These are phyloP conservation scores for Xerophyta viscosa DNA, from an alignment of 106 monocot species.

Conservation along the genomic window DNA sequence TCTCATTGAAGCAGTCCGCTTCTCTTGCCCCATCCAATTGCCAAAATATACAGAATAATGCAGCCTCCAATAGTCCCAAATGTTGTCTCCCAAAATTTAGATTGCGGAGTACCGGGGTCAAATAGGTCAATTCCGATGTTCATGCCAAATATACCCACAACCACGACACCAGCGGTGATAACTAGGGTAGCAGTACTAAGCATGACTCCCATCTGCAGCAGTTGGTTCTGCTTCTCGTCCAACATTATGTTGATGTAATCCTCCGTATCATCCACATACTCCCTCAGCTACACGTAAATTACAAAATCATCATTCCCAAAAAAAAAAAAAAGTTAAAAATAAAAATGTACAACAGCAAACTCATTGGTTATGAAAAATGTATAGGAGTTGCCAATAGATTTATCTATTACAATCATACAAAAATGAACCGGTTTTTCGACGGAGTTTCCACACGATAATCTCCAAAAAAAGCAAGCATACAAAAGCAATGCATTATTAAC, in stretches of 20 bases:
- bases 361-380: too few species aligned
- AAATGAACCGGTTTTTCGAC: too few species aligned
- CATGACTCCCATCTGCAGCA: conserved; percentile 6
- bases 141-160: conserved; percentile 10
- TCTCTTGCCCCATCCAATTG: conserved; percentile 23
- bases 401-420: too few species aligned
- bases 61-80: conserved; percentile 13
- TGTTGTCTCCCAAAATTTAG: conserved; percentile 5
- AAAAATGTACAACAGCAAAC: too few species aligned
- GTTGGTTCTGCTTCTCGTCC: conserved; percentile 7
- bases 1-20: conserved; percentile 13
- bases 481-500: too few species aligned
- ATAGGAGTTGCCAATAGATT: too few species aligned
- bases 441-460: too few species aligned
- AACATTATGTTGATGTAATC: conserved; percentile 13
- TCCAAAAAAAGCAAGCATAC: too few species aligned
- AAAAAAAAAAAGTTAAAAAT: too few species aligned
- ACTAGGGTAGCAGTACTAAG: conserved; percentile 3
- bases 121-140: conserved; percentile 3
- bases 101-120: neutral
- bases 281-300: conserved; percentile 2
- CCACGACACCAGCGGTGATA: conserved; percentile 2
- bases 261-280: conserved; percentile 9
- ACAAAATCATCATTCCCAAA: neutral
- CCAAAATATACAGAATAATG: conserved; percentile 11